phyloP scores from a whole-genome alignment of 805 yeast genomes.

The Yarrowia sp. region DNA sequence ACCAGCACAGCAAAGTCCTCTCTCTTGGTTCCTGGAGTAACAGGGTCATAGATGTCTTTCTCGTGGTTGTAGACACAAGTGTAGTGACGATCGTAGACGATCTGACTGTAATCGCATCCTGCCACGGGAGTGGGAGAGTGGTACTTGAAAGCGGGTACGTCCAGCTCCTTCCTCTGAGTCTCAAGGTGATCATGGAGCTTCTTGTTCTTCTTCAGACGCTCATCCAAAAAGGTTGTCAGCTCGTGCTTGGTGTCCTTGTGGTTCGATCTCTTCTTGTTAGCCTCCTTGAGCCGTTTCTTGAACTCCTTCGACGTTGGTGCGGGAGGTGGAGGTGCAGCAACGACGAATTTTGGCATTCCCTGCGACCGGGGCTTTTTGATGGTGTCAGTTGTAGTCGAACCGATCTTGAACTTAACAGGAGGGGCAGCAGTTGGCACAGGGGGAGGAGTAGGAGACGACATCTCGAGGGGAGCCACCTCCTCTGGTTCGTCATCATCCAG shows the following conservation, averaged over 20 bases:
- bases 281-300: slow-evolving; percentile 21
- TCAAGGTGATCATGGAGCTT: slow-evolving; percentile 31
- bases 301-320: neutral
- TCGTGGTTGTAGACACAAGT: slow-evolving; percentile 41
- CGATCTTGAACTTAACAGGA: too few relatives aligned
- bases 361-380: too few relatives aligned
- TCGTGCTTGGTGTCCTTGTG: slow-evolving; percentile 24
- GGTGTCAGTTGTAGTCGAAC: too few relatives aligned
- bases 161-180: neutral
- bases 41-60: slow-evolving; percentile 42
- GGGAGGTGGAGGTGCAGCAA: neutral
- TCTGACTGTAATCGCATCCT: slow-evolving; percentile 9
- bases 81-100: slow-evolving; percentile 14
- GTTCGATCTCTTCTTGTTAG: slow-evolving; percentile 28
- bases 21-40: slow-evolving; percentile 7
- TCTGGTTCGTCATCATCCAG: too few relatives aligned
- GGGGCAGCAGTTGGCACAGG: too few relatives aligned
- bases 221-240: slow-evolving; percentile 6
- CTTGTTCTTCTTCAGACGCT: slow-evolving; percentile 37
- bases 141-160: slow-evolving; percentile 15
- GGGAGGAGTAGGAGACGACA: neutral
- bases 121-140: neutral
- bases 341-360: too few relatives aligned
- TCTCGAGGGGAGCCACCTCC: neutral
- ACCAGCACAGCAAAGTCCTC: slow-evolving; percentile 24